Percentiles rank a stretch among this genome's conserved stretches.
Conservation (phyloP, 129 eudicot genomes). For the Heracleum sosnowskyi region DNA sequence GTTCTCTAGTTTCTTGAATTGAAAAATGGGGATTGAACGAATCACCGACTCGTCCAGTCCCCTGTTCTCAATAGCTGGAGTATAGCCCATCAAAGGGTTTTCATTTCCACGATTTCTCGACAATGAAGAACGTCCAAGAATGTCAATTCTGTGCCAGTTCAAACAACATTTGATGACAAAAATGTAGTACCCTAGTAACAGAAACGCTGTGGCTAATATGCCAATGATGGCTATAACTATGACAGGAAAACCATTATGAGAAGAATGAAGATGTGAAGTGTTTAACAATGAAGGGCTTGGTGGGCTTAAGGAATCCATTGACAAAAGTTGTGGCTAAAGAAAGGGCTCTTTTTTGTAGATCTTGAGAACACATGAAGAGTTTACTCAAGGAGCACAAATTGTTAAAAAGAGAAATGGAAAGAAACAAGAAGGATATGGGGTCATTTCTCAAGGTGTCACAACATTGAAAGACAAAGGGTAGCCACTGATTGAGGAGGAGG, state of each 20-base stretch:
- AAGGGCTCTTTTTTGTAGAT: conserved; percentile 26
- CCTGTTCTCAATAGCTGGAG: conserved; percentile 27
- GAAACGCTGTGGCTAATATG: conserved; percentile 65
- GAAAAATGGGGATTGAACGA: conserved; percentile 64
- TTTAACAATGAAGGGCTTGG: conserved; percentile 14
- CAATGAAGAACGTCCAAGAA: conserved; percentile 51
- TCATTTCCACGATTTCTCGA: conserved; percentile 28
- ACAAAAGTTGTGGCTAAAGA: conserved; percentile 11
- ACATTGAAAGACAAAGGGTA: conserved; percentile 2
- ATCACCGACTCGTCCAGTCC: conserved; percentile 75
- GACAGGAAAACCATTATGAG: conserved; percentile 57
- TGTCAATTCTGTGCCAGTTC: conserved; percentile 68
- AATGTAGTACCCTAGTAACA: conserved; percentile 71
- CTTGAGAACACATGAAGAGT: conserved; percentile 30
- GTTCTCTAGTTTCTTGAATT: conserved; percentile 31
- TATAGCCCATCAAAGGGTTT: conserved; percentile 19
- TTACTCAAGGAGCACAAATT: conserved; percentile 7
- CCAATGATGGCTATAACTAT: conserved; percentile 74
- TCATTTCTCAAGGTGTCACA: conserved; percentile 2
- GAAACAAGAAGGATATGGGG: not conserved
- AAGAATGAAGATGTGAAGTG: conserved; percentile 15
- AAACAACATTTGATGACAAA: conserved; percentile 92
- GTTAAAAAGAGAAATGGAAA: conserved; percentile 24
- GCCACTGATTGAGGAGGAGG: conserved; percentile 2
- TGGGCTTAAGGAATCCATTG: conserved; percentile 30